phyloP scores from a whole-genome alignment of 768 basidiomycete genomes.

The Lentinula detonsa region DNA sequence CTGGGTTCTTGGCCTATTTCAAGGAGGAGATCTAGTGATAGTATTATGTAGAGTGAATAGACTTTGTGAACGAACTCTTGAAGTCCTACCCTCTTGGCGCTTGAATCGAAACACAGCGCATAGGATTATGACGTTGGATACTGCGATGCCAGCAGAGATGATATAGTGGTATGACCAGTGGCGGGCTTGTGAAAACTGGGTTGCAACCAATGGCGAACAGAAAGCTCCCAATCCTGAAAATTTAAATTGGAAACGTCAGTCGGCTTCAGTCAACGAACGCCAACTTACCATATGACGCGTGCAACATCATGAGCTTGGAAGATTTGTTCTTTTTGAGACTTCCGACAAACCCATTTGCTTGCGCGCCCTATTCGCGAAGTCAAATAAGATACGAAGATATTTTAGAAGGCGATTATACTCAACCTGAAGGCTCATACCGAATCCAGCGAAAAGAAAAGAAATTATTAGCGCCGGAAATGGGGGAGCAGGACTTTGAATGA shows the following conservation, averaged over 20 bases:
- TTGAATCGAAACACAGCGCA: constrained; percentile 42
- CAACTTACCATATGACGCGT: constrained; percentile 36
- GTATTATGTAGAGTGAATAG: no score
- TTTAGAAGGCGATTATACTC: background rate
- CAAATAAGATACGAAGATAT: background rate
- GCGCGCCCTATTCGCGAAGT: constrained; percentile 24
- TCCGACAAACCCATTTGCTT: constrained; percentile 44
- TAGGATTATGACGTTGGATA: constrained; percentile 34
- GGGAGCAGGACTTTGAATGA: constrained; percentile 32
- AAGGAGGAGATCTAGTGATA: constrained; percentile 18
- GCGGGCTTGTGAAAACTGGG: constrained; percentile 47
- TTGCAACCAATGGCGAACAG: constrained; percentile 55
- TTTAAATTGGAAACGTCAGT: background rate
- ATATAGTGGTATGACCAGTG: constrained; percentile 65
- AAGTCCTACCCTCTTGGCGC: constrained; percentile 38
- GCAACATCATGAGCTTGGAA: constrained; percentile 41
- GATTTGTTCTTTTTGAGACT: constrained; percentile 31
- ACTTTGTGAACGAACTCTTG: constrained; percentile 7
- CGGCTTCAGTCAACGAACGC: background rate
- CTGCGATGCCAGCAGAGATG: constrained; percentile 31
- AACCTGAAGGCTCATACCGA: constrained; percentile 26
- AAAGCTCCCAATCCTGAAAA: constrained; percentile 37
- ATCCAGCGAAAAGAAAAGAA: constrained; percentile 23
- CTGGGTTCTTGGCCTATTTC: constrained; percentile 19
- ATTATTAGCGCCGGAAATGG: constrained; percentile 51